A percentile compares a stretch with the other conserved stretches of the same genome.
phyloP scores from a whole-genome alignment of 129 eudicot genomes.

The Gnaphalium uliginosum region DNA sequence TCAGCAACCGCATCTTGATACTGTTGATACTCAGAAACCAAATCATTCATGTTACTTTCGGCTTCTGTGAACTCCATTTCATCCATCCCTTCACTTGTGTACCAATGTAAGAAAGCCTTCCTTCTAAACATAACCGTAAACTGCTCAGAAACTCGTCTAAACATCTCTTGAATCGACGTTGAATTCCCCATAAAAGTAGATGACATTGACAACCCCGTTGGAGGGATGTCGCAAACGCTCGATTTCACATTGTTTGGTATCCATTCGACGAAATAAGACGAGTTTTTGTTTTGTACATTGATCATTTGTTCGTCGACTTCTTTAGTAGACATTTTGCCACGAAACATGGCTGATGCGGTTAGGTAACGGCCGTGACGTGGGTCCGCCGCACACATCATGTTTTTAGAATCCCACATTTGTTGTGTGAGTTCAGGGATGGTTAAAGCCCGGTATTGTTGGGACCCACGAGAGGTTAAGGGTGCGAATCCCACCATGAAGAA shows the following conservation, averaged over 20 bases:
- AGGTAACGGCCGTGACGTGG: constrained; percentile 79
- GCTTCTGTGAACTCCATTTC: constrained; percentile 79
- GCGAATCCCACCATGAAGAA: constrained; percentile 88
- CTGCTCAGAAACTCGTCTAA: constrained; percentile 68
- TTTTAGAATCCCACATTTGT: constrained; percentile 79
- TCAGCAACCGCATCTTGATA: constrained; percentile 69
- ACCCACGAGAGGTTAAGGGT: constrained; percentile 64
- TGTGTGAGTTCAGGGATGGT: constrained; percentile 73
- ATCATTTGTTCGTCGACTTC: constrained; percentile 75
- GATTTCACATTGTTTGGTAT: constrained; percentile 75
- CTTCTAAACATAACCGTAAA: constrained; percentile 70
- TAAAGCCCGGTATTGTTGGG: constrained; percentile 64
- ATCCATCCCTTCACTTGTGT: constrained; percentile 67
- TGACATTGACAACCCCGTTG: constrained; percentile 65
- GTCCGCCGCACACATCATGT: constrained; percentile 83
- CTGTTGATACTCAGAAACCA: constrained; percentile 79
- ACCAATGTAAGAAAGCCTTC: constrained; percentile 73
- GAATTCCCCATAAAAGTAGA: constrained; percentile 74
- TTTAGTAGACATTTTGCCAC: constrained; percentile 70
- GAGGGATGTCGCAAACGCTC: constrained; percentile 70
- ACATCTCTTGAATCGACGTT: constrained; percentile 76
- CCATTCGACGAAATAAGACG: constrained; percentile 74
- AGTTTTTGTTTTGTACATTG: constrained; percentile 71
- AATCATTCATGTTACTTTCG: constrained; percentile 70
- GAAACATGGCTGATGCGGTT: constrained; percentile 67